Conservation (phyloP, 2,329 filamentous ascomycete species). For the Scleromitrula shiraiana region DNA sequence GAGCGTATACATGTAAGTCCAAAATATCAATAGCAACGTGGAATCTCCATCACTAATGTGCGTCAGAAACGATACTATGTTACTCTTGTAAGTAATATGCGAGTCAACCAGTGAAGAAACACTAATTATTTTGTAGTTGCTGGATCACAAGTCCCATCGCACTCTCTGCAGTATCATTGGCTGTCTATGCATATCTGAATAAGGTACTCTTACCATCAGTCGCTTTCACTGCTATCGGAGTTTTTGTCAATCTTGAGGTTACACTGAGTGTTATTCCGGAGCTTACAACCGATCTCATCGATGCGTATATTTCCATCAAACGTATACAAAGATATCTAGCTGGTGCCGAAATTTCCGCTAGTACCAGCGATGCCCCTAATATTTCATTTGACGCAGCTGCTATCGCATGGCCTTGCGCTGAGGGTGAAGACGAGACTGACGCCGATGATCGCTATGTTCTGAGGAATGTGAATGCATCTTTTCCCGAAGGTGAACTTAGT, state of each 20-base stretch:
- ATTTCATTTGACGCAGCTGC: constrained; percentile 60
- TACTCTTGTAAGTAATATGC: too few relatives aligned
- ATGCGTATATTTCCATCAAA: constrained; percentile 64
- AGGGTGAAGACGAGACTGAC: constrained; percentile 46
- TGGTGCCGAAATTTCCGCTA: constrained; percentile 53
- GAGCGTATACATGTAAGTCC: constrained; percentile 57
- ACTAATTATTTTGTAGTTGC: constrained; percentile 32
- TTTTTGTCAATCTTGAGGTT: constrained; percentile 67
- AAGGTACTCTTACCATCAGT: constrained; percentile 60
- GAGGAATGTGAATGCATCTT: constrained; percentile 54
- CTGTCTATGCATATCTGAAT: constrained; percentile 57
- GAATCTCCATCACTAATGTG: too few relatives aligned
- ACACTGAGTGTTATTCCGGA: constrained; percentile 66
- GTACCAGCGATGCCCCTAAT: constrained; percentile 46
- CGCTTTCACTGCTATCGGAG: constrained; percentile 69
- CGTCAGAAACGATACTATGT: constrained; percentile 13
- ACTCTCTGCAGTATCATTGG: constrained; percentile 62
- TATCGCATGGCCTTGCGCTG: constrained; percentile 67
- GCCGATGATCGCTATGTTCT: constrained; percentile 57
- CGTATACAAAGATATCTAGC: constrained; percentile 65
- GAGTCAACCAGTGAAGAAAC: too few relatives aligned
- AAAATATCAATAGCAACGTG: too few relatives aligned
- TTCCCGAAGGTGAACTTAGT: constrained; percentile 61
- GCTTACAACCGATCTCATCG: constrained; percentile 60
- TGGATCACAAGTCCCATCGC: constrained; percentile 69